Base-by-base conservation (phyloP, 768 basidiomycete genomes). In the Stropharia rugosoannulata region DNA sequence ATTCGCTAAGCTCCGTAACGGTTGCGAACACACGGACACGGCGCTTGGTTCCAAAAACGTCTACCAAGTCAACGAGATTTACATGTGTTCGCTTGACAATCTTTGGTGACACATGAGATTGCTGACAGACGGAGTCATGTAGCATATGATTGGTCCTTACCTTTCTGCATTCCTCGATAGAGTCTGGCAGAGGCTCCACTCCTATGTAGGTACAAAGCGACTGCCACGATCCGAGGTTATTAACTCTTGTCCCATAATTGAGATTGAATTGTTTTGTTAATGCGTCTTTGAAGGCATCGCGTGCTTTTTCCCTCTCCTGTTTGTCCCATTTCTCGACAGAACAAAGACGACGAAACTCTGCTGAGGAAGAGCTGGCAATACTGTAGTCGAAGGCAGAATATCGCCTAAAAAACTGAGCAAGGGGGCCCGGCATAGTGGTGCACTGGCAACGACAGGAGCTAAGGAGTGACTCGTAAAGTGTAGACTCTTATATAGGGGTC, bases 11-110 rank as follows among this genome's bases (percentile, higher is more conserved):
- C 10, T 60, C 63, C 1, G 43, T 9, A 35, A 70, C 70, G 0
- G 65, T 62, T 0, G 13, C 11, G 58, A 73, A 75, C 0, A 57
- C 54, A 0, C 18, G 57, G 7, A 70, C 56, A 0, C 44, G 41
- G 4, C 51, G 35, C 1, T 52, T 44, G 2, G 61, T 59, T 1
- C 49, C 53, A 5, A 37, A 47, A 2, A 51, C 46, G 49, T 75
- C 68, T 8, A 73, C 62, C 4, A 77, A 59, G 58, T 76, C 74
- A 1, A 75, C 66, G 12, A 76, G 55, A 51, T 77, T 77, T 50
- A 76, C 73, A 49, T 73, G 67, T 2, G 64, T 66, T 15, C 49
- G 55, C 10, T 55, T 47, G 4, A 75, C 68, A 3, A 54, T 62
- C 73, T 74, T 40, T 15, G 41, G 29, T 9, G 18, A 27, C 11